A percentile compares a stretch with the other conserved stretches of the same genome.
These are phyloP conservation scores for Chaetomium sp. DNA, from an alignment of 2,329 filamentous ascomycete genomes.

Conservation along the genomic window DNA sequence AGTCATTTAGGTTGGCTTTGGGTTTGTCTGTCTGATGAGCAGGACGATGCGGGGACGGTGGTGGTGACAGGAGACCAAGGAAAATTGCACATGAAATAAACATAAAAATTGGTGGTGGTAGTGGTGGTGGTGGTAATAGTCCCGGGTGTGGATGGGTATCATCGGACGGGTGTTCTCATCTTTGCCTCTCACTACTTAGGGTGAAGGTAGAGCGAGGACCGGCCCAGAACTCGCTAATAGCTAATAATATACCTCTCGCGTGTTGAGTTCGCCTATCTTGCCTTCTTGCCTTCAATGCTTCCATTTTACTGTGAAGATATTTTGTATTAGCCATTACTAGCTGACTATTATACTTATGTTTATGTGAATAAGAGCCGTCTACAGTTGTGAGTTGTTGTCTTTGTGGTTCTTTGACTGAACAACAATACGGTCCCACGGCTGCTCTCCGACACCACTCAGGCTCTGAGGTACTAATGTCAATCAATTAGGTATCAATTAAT, in stretches of 20 bases:
- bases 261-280: constrained; percentile 24
- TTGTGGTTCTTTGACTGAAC: too few species aligned
- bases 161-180: constrained; percentile 11
- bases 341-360: too few species aligned
- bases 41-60: constrained; percentile 9
- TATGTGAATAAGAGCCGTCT: too few species aligned
- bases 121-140: neutral
- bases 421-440: too few species aligned
- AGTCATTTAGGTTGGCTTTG: constrained; percentile 21
- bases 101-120: neutral
- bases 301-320: too few species aligned
- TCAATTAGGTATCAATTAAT: too few species aligned
- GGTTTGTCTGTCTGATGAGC: constrained; percentile 15
- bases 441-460: too few species aligned
- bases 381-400: too few species aligned
- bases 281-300: neutral
- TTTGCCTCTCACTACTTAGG: constrained; percentile 9
- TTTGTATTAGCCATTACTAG: too few species aligned
- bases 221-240: constrained; percentile 26
- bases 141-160: constrained; percentile 1
- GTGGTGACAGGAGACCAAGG: neutral
- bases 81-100: constrained; percentile 14
- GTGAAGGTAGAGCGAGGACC: constrained; percentile 3
- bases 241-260: constrained; percentile 30
- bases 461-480: too few species aligned